Conservation (phyloP, 352 stramenopile species). For the Phytophthora lateralis region DNA sequence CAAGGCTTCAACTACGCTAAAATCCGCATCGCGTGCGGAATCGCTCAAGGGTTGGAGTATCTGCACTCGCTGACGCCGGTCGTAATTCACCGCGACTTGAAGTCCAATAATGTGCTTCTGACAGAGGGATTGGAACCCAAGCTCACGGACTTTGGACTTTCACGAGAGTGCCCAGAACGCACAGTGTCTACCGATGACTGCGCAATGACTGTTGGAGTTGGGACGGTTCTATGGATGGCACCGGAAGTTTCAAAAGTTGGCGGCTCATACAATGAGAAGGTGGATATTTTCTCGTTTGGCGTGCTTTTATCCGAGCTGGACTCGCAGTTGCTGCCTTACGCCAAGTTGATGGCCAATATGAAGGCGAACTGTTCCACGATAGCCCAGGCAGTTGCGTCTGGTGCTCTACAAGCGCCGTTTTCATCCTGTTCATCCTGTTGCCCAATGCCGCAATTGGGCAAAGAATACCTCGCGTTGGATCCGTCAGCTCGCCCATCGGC, state of each 20-base stretch:
- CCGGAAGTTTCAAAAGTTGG: background rate
- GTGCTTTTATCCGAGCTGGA: background rate
- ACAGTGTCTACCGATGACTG: constrained; percentile 13
- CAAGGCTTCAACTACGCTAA: constrained; percentile 1
- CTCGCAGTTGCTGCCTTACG: no score
- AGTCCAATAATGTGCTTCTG: constrained; percentile 9
- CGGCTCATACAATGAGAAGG: constrained; percentile 9
- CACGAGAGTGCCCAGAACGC: background rate
- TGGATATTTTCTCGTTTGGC: background rate
- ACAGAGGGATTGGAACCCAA: constrained; percentile 11
- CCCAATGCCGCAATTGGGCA: background rate
- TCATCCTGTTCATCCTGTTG: background rate
- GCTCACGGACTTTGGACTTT: constrained; percentile 18
- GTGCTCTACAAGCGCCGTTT: no score
- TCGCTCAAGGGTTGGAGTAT: background rate
- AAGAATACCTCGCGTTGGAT: no score
- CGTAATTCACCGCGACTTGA: constrained; percentile 30
- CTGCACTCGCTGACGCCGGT: constrained; percentile 12
- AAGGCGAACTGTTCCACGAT: no score
- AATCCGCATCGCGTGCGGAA: constrained; percentile 2
- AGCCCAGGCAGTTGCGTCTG: constrained; percentile 19
- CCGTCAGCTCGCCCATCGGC: no score
- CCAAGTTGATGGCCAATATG: no score
- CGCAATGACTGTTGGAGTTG: constrained; percentile 9
- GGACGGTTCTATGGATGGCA: background rate